phyloP scores from a whole-genome alignment of 352 stramenopile genomes.

The Phytophthora syringae region DNA sequence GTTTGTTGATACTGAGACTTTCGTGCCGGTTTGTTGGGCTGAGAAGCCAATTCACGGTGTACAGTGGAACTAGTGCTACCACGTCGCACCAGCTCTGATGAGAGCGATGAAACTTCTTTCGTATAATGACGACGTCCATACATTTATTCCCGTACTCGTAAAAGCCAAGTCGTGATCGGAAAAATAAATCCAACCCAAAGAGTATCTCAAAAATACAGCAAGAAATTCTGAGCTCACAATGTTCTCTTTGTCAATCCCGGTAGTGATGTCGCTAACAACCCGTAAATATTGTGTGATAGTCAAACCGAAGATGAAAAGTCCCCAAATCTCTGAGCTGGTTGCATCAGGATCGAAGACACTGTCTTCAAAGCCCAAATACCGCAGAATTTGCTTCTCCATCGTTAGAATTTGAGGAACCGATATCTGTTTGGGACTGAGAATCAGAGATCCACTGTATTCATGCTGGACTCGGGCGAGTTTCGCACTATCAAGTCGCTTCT shows the following conservation, averaged over 20 bases:
- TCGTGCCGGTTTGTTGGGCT: slow-evolving; percentile 24
- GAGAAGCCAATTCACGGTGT: slow-evolving; percentile 55
- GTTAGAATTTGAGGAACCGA: slow-evolving; percentile 18
- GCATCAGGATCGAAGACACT: slow-evolving; percentile 54
- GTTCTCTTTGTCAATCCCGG: slow-evolving; percentile 19
- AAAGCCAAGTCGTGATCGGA: slow-evolving; percentile 54
- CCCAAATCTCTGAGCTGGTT: slow-evolving; percentile 30
- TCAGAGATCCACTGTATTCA: slow-evolving; percentile 16
- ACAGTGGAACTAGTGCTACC: slow-evolving; percentile 51
- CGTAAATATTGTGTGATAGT: slow-evolving; percentile 43
- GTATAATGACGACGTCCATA: slow-evolving; percentile 53
- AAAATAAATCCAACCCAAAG: slow-evolving; percentile 58
- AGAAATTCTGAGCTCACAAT: slow-evolving; percentile 24
- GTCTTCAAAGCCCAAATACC: slow-evolving; percentile 37
- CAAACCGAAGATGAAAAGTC: slow-evolving; percentile 37
- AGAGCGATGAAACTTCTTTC: slow-evolving; percentile 49
- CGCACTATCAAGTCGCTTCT: slow-evolving; percentile 53
- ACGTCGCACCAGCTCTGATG: slow-evolving; percentile 38
- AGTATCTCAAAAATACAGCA: slow-evolving; percentile 49
- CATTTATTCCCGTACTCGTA: slow-evolving; percentile 79
- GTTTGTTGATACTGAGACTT: slow-evolving; percentile 59
- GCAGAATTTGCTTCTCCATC: slow-evolving; percentile 38
- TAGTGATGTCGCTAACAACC: slow-evolving; percentile 43
- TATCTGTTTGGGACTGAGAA: background rate
- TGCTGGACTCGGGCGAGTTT: slow-evolving; percentile 51